Percentiles rank a stretch among this genome's conserved stretches.
Evolutionary conservation across 441 rosid species (phyloP).

Genomic region (Syzygium syzygioides): DNA sequence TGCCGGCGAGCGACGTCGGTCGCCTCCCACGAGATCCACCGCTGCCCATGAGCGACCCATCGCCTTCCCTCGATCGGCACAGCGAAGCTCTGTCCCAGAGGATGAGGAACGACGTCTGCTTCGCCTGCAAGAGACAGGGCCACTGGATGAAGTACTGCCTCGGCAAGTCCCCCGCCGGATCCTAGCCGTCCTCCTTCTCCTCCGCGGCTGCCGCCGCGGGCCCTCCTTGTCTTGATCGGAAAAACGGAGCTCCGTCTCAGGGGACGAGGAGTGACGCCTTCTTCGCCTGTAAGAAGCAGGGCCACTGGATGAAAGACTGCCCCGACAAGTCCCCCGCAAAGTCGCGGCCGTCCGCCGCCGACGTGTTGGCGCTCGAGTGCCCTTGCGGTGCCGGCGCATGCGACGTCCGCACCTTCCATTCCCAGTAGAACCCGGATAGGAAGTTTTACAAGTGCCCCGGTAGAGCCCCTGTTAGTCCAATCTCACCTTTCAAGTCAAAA

Average conservation of each 20-base stretch:
- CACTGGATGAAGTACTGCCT: slow-evolving; percentile 44
- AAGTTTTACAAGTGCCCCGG: slow-evolving; percentile 29
- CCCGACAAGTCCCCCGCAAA: slow-evolving; percentile 16
- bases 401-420: neutral
- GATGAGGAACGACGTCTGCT: slow-evolving; percentile 11
- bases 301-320: slow-evolving; percentile 41
- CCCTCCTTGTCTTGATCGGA: neutral
- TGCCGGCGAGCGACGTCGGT: too few relatives aligned
- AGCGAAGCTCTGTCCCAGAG: neutral
- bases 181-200: neutral
- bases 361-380: slow-evolving; percentile 26
- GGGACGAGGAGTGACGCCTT: slow-evolving; percentile 1
- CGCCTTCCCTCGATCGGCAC: neutral
- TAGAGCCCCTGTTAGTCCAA: neutral
- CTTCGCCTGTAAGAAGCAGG: slow-evolving; percentile 22
- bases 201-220: neutral
- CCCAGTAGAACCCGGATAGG: slow-evolving; percentile 22
- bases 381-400: slow-evolving; percentile 27
- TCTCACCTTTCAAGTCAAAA: neutral
- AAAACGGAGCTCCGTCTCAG: neutral
- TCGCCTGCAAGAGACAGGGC: slow-evolving; percentile 22
- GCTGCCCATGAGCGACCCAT: neutral
- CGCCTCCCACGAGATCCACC: too few relatives aligned
- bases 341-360: neutral
- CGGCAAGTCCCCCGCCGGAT: slow-evolving; percentile 1